Evolutionary conservation across 176 grass and related monocot species (phyloP), one percentile per base, ranked within the genome.

Genomic region (Secale cereale): DNA sequence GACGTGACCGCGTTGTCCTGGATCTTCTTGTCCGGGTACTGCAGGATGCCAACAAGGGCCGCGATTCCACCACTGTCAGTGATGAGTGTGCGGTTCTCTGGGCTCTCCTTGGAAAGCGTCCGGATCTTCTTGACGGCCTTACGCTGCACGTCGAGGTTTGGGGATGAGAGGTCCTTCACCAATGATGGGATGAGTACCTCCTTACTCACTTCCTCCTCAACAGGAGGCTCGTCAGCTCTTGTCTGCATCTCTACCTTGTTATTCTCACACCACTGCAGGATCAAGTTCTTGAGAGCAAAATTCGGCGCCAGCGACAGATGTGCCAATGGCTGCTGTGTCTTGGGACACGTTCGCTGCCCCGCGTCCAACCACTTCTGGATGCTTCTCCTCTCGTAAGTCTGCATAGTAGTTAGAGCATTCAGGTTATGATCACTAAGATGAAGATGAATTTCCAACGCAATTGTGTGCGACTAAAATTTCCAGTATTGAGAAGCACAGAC

Each of bases 281-380:
- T 94, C 41, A 94, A 70, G 69, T 92, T 94, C 43, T 89, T 91
- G 23, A 94, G 62, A 3, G 92, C 92, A 17, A 87, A 90, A 39
- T 94, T 94, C 3, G 92, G 90, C 22, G 87, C 90, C 26, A 94
- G 57, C 7, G 90, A 92, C 0, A 94, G 56, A 56, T 94, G 92
- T 2, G 74, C n/a, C 35, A 94, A 80, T 10, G 85, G 88, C 78
- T 94, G 90, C 7, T 89, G 90, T 0, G 90, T 92, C 79, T 94
- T 94, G 4, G 92, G 92, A 65, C 92, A 94, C 0, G 92, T 94
- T n/a, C 78, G 17, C 25, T 94, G 89, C 2, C 92, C 90, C 1
- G 87, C 89, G 40, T 94, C 87, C 36, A 94, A 45, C 92, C 92
- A 94, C 56, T 77, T 92, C 52, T 92, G 87, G 33, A 94, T 94